Evolutionary conservation across 129 eudicot genomes (phyloP).

Genomic region (Silybum marianum): DNA sequence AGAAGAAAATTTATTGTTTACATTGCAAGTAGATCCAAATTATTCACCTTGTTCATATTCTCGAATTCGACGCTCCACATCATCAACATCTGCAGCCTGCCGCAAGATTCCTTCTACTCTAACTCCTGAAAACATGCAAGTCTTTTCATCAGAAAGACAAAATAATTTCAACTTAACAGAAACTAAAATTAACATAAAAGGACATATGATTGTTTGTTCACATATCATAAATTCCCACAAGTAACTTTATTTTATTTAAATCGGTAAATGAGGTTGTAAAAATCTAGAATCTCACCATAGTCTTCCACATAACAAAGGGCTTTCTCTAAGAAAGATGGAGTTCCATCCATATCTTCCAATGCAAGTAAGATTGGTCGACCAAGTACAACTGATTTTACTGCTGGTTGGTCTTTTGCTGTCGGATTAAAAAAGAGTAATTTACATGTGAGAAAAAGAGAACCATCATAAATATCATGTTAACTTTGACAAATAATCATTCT

Average conservation of each 20-base stretch:
- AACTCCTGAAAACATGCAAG: constrained; percentile 48
- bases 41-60: constrained; percentile 87
- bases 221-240: no score
- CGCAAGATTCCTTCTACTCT: constrained; percentile 90
- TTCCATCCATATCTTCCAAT: constrained; percentile 90
- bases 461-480: neutral
- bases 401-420: constrained; percentile 64
- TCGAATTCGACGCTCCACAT: constrained; percentile 77
- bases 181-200: no score
- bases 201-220: no score
- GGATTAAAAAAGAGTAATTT: constrained; percentile 5
- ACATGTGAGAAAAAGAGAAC: neutral
- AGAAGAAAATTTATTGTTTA: neutral
- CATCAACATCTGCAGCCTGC: constrained; percentile 97
- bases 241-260: neutral
- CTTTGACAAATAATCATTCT: neutral
- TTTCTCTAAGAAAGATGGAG: constrained; percentile 94
- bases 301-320: constrained; percentile 89
- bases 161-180: no score
- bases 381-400: constrained; percentile 64
- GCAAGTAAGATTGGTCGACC: constrained; percentile 95
- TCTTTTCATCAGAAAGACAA: no score
- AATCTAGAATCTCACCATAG: constrained; percentile 48
- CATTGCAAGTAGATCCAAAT: neutral
- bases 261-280: neutral